These are phyloP conservation scores for Fraxinus ornus DNA, from an alignment of 305 asterid genomes.

Conservation along the genomic window DNA sequence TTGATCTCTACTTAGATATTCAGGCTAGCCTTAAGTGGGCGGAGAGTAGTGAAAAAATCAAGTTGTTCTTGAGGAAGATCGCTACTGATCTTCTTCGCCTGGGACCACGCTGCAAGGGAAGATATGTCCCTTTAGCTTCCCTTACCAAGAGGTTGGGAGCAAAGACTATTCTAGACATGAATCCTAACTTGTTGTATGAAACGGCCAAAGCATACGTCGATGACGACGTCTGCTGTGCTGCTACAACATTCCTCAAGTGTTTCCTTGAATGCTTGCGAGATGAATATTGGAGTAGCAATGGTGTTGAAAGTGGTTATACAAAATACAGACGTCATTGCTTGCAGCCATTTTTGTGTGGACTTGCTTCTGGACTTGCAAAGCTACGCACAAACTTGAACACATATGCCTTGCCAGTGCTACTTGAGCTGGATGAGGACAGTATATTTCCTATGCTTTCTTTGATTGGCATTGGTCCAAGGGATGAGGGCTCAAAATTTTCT, in stretches of 20 bases:
- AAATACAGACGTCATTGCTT: conserved; percentile 73
- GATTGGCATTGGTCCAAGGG: conserved; percentile 53
- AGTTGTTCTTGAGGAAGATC: conserved; percentile 63
- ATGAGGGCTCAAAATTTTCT: conserved; percentile 43
- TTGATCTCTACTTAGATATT: conserved; percentile 86
- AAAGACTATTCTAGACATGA: conserved; percentile 64
- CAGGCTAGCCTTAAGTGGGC: conserved; percentile 61
- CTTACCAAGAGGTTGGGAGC: conserved; percentile 89
- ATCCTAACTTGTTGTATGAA: conserved; percentile 66
- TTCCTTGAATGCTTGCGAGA: conserved; percentile 86
- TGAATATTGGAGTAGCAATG: conserved; percentile 84
- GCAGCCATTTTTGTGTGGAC: conserved; percentile 73
- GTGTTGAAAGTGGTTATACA: conserved; percentile 66
- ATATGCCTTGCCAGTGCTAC: conserved; percentile 84
- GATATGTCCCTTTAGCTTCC: conserved; percentile 82
- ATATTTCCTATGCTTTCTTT: conserved; percentile 80
- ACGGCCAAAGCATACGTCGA: conserved; percentile 69
- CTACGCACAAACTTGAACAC: conserved; percentile 86
- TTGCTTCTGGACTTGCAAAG: conserved; percentile 76
- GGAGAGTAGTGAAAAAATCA: conserved; percentile 60
- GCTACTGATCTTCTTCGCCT: conserved; percentile 73
- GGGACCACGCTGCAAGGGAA: conserved; percentile 97
- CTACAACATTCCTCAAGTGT: conserved; percentile 78
- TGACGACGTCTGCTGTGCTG: conserved; percentile 96
- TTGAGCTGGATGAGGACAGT: conserved; percentile 78